Evolutionary conservation across 2,329 filamentous ascomycete species (phyloP).

Genomic region (Xylariales sp.): DNA sequence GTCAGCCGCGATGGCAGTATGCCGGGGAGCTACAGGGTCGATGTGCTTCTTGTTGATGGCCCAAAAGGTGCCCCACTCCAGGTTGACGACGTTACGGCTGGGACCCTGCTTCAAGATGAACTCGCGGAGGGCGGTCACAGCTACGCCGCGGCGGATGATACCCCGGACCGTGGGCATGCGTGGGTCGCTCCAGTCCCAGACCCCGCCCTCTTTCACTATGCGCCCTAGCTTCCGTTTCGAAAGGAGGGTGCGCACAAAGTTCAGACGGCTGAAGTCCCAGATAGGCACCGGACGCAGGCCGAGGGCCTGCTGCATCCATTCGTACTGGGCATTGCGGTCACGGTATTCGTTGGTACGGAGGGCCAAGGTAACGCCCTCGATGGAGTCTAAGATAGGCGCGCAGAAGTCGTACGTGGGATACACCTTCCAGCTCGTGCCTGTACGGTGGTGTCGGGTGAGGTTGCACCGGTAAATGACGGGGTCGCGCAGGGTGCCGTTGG

Average conservation of each 20-base stretch:
- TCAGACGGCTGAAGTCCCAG: slow-evolving; percentile 84
- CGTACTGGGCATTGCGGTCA: slow-evolving; percentile 83
- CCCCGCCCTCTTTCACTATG: slow-evolving; percentile 77
- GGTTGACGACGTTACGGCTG: slow-evolving; percentile 80
- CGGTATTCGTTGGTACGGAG: slow-evolving; percentile 85
- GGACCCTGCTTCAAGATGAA: slow-evolving; percentile 85
- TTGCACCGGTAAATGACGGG: slow-evolving; percentile 97
- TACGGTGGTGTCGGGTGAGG: slow-evolving; percentile 74
- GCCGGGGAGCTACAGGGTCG: slow-evolving; percentile 76
- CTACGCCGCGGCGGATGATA: slow-evolving; percentile 79
- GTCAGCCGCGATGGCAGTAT: slow-evolving; percentile 70
- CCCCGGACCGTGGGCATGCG: slow-evolving; percentile 84
- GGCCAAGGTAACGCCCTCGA: slow-evolving; percentile 83
- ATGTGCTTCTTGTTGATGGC: slow-evolving; percentile 81
- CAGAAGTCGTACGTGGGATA: slow-evolving; percentile 88
- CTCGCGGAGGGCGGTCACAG: slow-evolving; percentile 77
- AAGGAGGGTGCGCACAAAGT: slow-evolving; percentile 81
- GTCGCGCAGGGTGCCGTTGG: slow-evolving; percentile 92
- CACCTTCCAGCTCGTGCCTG: slow-evolving; percentile 79
- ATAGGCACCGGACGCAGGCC: slow-evolving; percentile 78
- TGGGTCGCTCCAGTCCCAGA: slow-evolving; percentile 85
- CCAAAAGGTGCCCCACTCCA: slow-evolving; percentile 81
- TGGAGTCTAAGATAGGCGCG: slow-evolving; percentile 79
- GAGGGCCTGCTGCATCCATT: slow-evolving; percentile 80
- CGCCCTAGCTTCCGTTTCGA: slow-evolving; percentile 86